Percentiles rank a stretch among this genome's conserved stretches.
Conservation (phyloP, 2,329 filamentous ascomycete genomes). For the Rasamsonia emersonii region DNA sequence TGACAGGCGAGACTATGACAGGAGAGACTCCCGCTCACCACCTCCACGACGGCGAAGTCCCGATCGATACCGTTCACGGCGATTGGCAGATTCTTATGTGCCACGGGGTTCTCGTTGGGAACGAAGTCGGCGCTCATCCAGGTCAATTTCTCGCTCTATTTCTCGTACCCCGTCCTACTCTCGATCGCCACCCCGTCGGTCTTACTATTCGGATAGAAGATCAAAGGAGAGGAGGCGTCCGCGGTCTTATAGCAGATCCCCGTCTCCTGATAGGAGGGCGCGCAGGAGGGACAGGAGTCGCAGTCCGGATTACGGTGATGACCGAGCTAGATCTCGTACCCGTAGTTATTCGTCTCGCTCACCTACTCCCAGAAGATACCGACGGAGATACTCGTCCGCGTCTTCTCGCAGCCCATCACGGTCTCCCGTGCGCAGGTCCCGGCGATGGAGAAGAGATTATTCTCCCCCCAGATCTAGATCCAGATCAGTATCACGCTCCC, state of each 20-base stretch:
- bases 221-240: slow-evolving; percentile 22
- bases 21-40: slow-evolving; percentile 44
- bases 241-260: slow-evolving; percentile 28
- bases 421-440: slow-evolving; percentile 23
- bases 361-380: slow-evolving; percentile 45
- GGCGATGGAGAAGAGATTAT: slow-evolving; percentile 24
- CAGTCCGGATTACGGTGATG: slow-evolving; percentile 33
- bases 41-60: slow-evolving; percentile 43
- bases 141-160: slow-evolving; percentile 20
- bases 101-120: slow-evolving; percentile 37
- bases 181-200: slow-evolving; percentile 23
- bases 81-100: slow-evolving; percentile 50
- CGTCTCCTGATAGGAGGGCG: slow-evolving; percentile 30
- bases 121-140: slow-evolving; percentile 29
- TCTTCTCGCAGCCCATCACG: slow-evolving; percentile 30
- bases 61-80: slow-evolving; percentile 36
- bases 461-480: slow-evolving; percentile 31
- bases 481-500: slow-evolving; percentile 28
- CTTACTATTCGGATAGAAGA: slow-evolving; percentile 16
- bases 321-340: slow-evolving; percentile 42
- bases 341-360: slow-evolving; percentile 45
- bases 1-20: slow-evolving; percentile 35
- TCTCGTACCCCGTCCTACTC: slow-evolving; percentile 23
- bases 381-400: slow-evolving; percentile 31
- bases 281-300: slow-evolving; percentile 27